Base-by-base conservation (phyloP, 768 basidiomycete species). In the Scleroderma citrinum region DNA sequence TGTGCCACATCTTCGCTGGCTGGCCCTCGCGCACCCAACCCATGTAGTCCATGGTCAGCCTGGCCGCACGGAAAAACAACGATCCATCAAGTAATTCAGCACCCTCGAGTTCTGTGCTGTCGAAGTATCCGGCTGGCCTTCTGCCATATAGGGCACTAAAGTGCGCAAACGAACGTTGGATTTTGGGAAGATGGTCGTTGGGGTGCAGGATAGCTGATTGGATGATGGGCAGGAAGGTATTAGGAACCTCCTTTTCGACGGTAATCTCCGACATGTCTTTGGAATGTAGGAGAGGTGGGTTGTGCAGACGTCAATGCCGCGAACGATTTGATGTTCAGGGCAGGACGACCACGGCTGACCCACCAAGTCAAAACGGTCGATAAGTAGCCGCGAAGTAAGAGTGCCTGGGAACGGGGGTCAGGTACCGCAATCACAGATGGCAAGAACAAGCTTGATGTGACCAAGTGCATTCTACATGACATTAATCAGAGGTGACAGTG, bases 11-110 rank as follows among this genome's bases (percentile, higher is more conserved):
- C 7, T 45, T 49, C 13, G 44, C 36, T 11, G 60, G 50, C 48
- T 67, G 21, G 0, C 70, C 72, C 48, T 75, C 72, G 55, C 62
- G 26, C 8, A 29, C 69, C 72, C 71, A 73, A 12, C 73, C 73
- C 10, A 69, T 37, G 21, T 57, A 57, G 35, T 68, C 60, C 21
- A 59, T 55, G 0, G 66, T 68, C 39, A 71, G 37, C 39, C 65
- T 44, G 3, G 69, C 57, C 10, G 54, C 54, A 47, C 65, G 55
- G 51, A 67, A 21, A 51, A 71, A 71, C 34, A 73, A 7, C 3
- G 69, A 62, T 24, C 71, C 71, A 30, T 73, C 70, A 14, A 72
- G 37, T 2, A 59, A 21, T 24, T 59, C 70, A 0, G 64, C 65
- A 0, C 54, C 70, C 19, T 59, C 60, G 38, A 73, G 42, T 30